These are phyloP conservation scores for Tylopilus sp. DNA, from an alignment of 768 basidiomycete species.

Conservation along the genomic window DNA sequence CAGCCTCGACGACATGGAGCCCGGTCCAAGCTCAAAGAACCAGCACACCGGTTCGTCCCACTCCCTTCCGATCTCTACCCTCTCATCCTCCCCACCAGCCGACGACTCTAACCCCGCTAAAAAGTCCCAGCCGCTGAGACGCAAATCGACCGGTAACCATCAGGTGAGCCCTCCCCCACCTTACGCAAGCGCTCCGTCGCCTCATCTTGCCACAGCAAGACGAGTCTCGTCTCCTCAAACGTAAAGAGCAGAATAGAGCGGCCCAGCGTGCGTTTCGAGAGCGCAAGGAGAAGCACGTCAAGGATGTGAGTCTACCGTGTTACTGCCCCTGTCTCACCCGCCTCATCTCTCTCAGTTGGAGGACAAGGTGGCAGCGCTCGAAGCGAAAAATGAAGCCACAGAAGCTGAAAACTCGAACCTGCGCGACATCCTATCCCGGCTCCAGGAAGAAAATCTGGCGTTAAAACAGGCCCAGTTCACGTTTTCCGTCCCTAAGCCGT, in stretches of 20 bases:
- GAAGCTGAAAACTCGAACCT: slow-evolving; percentile 84
- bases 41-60: slow-evolving; percentile 55
- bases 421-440: slow-evolving; percentile 75
- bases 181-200: not conserved
- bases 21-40: slow-evolving; percentile 64
- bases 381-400: slow-evolving; percentile 73
- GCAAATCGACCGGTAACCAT: slow-evolving; percentile 39
- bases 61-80: not conserved
- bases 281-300: slow-evolving; percentile 95
- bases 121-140: slow-evolving; percentile 28
- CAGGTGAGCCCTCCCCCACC: slow-evolving; percentile 26
- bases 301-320: slow-evolving; percentile 64
- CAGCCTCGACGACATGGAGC: slow-evolving; percentile 56
- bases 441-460: slow-evolving; percentile 83
- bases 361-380: slow-evolving; percentile 84
- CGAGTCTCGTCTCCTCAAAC: slow-evolving; percentile 72
- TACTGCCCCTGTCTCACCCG: slow-evolving; percentile 6
- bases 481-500: slow-evolving; percentile 65
- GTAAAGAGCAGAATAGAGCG: slow-evolving; percentile 96
- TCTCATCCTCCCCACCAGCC: slow-evolving; percentile 9
- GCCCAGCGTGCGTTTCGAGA: slow-evolving; percentile 98
- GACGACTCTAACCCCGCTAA: slow-evolving; percentile 25
- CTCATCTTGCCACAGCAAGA: slow-evolving; percentile 42
- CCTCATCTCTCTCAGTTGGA: slow-evolving; percentile 58
- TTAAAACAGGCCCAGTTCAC: slow-evolving; percentile 84